phyloP scores from a whole-genome alignment of 495 filamentous ascomycete genomes.

The Talaromyces adpressus region DNA sequence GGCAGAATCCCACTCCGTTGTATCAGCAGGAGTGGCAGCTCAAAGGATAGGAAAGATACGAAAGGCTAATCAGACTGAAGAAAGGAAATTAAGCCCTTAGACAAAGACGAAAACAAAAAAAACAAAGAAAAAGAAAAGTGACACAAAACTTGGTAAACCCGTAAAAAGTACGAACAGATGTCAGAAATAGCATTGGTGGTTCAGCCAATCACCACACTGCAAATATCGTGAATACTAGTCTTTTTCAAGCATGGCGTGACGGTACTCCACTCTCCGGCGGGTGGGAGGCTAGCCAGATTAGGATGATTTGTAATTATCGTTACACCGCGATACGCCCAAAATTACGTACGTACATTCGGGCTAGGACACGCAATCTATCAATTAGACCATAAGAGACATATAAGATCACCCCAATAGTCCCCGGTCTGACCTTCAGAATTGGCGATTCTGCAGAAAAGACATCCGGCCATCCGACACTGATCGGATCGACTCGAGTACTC shows the following conservation, averaged over 20 bases:
- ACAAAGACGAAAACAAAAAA: constrained; percentile 6
- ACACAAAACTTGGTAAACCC: neutral
- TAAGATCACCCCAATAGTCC: neutral
- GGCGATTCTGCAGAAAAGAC: neutral
- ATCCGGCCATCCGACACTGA: neutral
- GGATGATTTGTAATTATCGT: neutral
- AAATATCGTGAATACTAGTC: neutral
- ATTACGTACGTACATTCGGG: neutral
- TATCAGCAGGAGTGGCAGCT: neutral
- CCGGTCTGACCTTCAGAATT: neutral
- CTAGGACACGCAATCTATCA: neutral
- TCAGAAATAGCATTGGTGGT: neutral
- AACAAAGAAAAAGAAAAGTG: neutral
- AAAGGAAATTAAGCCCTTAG: neutral
- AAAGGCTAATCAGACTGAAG: neutral
- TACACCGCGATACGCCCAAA: neutral
- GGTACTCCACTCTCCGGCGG: neutral
- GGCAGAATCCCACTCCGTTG: neutral
- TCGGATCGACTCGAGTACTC: neutral
- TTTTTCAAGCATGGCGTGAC: neutral
- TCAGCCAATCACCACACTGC: neutral
- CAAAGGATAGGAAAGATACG: neutral
- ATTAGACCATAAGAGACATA: neutral
- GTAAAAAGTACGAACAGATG: neutral
- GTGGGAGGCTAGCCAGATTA: neutral